Conservation (phyloP, 257 asterid genomes). For the Solanum medicagineum region DNA sequence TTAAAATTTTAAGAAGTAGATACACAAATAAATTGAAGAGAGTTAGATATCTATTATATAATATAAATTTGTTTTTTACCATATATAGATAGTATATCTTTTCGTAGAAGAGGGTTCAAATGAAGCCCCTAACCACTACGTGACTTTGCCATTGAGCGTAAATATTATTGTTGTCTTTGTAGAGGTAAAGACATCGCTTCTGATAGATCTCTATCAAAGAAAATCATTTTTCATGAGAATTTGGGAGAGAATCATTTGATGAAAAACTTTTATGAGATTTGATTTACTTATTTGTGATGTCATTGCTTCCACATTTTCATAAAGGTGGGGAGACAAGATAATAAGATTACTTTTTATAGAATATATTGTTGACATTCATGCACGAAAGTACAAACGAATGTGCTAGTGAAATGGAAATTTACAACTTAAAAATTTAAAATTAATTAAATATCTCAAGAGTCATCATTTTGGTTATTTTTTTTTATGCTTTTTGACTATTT, state of each 20-base stretch:
- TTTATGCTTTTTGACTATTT: background rate
- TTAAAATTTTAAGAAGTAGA: no score
- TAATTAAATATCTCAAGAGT: background rate
- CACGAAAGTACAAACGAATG: background rate
- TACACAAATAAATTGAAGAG: no score
- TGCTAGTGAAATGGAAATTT: background rate
- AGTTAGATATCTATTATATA: no score
- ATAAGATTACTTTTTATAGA: background rate
- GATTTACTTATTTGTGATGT: background rate
- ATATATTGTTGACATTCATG: background rate
- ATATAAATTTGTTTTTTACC: no score
- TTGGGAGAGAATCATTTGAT: background rate
- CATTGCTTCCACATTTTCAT: background rate
- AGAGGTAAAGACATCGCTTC: no score
- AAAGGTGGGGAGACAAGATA: background rate
- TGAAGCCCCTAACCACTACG: no score
- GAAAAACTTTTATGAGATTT: background rate
- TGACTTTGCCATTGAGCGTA: no score
- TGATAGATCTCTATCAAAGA: no score
- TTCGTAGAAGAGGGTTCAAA: no score
- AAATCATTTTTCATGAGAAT: no score
- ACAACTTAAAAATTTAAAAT: background rate
- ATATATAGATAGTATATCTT: no score
- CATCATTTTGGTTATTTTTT: background rate
- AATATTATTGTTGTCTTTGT: no score